Conservation (phyloP, 129 eudicot species). For the Centaurea solstitialis region DNA sequence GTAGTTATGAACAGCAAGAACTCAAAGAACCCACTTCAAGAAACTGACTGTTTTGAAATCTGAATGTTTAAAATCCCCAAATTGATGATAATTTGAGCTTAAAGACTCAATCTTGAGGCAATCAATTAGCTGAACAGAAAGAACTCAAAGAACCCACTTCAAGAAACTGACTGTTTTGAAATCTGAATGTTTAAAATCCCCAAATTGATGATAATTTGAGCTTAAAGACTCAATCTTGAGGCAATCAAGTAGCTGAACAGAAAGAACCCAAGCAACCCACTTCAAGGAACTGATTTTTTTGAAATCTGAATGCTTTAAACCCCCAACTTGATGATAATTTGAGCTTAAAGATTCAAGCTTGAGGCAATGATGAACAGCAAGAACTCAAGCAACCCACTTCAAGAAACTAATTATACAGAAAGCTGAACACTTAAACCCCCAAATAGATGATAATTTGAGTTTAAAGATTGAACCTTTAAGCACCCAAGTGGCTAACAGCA, state of each 20-base stretch:
- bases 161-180: neutral
- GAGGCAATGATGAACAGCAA: neutral
- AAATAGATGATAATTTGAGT: neutral
- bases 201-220: neutral
- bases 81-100: constrained; percentile 1
- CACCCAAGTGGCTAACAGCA: too few species aligned
- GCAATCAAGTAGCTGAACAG: neutral
- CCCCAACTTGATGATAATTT: neutral
- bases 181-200: constrained; percentile 4
- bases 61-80: constrained; percentile 4
- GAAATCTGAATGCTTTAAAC: neutral
- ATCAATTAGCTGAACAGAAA: neutral
- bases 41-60: neutral
- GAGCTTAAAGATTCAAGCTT: constrained; percentile 11
- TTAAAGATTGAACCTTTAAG: neutral
- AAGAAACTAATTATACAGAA: neutral
- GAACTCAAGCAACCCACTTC: neutral
- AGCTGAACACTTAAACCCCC: neutral
- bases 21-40: neutral
- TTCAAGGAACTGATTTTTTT: neutral
- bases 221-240: constrained; percentile 8
- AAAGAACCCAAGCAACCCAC: neutral
- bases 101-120: constrained; percentile 28
- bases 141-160: neutral
- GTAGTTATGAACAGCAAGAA: neutral